Percentiles rank a stretch among this genome's conserved stretches.
phyloP scores from a whole-genome alignment of 441 rosid genomes.

The Arabidopsis hybrid region DNA sequence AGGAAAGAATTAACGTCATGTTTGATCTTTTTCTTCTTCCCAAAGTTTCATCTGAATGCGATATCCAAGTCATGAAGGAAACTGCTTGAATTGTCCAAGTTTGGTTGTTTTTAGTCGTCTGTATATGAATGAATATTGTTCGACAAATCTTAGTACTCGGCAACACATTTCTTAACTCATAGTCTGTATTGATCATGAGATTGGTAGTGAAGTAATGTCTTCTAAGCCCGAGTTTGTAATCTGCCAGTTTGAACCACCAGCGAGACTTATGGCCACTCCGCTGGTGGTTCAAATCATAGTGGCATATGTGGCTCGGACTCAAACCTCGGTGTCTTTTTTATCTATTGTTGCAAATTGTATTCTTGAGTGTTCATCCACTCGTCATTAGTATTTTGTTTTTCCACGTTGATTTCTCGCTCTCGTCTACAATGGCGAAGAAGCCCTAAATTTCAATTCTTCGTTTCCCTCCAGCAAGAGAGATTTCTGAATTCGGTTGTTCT shows the following conservation, averaged over 20 bases:
- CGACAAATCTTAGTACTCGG: not conserved
- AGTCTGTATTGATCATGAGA: not conserved
- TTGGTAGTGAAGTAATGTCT: not conserved
- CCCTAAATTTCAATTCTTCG: not conserved
- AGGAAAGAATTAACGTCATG: constrained; percentile 13
- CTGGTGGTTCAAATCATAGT: too few relatives aligned
- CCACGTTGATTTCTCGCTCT: not conserved
- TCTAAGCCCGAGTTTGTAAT: too few relatives aligned
- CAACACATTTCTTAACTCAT: not conserved
- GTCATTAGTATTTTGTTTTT: not conserved
- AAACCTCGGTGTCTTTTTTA: too few relatives aligned
- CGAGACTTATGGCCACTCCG: too few relatives aligned
- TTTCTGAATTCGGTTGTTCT: too few relatives aligned
- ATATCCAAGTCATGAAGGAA: constrained; percentile 25
- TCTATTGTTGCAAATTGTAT: too few relatives aligned
- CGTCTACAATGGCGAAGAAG: not conserved
- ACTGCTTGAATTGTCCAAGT: not conserved
- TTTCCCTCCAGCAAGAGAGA: not conserved
- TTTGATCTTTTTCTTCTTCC: constrained; percentile 29
- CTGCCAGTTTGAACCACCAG: too few relatives aligned
- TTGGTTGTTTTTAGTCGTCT: not conserved
- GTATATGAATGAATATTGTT: not conserved
- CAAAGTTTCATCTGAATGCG: constrained; percentile 24
- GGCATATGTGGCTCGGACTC: too few relatives aligned
- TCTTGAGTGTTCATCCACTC: too few relatives aligned